Evolutionary conservation across 2,329 filamentous ascomycete genomes (phyloP).

Genomic region (Podosphaera xanthii): DNA sequence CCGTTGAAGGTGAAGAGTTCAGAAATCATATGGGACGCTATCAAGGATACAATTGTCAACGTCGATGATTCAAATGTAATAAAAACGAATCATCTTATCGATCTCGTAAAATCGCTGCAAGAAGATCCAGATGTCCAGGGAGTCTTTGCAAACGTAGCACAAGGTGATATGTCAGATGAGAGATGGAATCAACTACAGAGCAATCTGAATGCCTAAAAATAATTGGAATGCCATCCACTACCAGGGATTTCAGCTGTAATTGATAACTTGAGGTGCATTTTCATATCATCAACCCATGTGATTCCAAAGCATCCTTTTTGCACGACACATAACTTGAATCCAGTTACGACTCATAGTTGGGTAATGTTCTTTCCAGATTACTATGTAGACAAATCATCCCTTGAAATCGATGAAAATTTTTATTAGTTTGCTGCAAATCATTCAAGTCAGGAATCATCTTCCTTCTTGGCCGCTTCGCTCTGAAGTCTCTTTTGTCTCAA

Average conservation of each 20-base stretch:
- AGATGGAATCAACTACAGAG: constrained; percentile 30
- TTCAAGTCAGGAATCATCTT: not conserved
- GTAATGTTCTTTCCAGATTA: too few relatives aligned
- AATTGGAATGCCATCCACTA: not conserved
- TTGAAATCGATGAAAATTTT: too few relatives aligned
- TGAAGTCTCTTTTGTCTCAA: constrained; percentile 17
- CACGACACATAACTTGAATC: too few relatives aligned
- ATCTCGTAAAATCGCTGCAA: constrained; percentile 34
- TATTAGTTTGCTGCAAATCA: too few relatives aligned
- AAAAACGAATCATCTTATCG: constrained; percentile 30
- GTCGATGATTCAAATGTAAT: constrained; percentile 28
- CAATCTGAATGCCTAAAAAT: constrained; percentile 23
- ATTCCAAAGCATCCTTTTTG: too few relatives aligned
- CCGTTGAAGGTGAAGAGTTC: constrained; percentile 46
- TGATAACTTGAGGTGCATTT: too few relatives aligned
- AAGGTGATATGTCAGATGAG: constrained; percentile 27
- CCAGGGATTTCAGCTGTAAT: not conserved
- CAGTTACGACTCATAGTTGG: too few relatives aligned
- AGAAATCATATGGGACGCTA: constrained; percentile 70
- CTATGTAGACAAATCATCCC: too few relatives aligned
- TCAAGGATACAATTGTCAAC: constrained; percentile 50
- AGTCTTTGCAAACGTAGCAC: constrained; percentile 48
- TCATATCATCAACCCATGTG: too few relatives aligned
- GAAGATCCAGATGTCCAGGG: constrained; percentile 55
- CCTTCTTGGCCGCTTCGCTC: constrained; percentile 4